Evolutionary conservation across 2,329 filamentous ascomycete genomes (phyloP).

Genomic region (Curvularia sp.): DNA sequence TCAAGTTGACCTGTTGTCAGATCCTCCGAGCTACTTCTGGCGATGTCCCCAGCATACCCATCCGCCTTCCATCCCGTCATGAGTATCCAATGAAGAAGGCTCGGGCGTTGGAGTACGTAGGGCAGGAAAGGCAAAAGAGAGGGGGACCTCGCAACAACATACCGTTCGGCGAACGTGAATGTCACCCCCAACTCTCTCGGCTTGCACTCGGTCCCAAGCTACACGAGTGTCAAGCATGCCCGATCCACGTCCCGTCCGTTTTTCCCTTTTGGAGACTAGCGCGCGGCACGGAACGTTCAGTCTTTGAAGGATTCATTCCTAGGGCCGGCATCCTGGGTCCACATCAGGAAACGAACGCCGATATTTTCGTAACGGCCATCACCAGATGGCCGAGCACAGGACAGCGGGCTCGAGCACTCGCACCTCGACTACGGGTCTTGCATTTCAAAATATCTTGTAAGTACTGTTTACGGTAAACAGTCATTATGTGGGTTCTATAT

Average conservation of each 20-base stretch:
- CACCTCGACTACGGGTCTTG: neutral
- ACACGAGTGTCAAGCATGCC: neutral
- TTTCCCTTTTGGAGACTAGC: neutral
- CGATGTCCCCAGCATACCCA: neutral
- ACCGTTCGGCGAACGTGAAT: neutral
- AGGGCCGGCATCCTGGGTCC: neutral
- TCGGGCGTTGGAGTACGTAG: neutral
- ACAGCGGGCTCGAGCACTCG: neutral
- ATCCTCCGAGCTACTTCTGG: constrained; percentile 1
- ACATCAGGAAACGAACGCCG: neutral
- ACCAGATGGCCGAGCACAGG: neutral
- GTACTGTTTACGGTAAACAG: neutral
- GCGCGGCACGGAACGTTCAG: constrained; percentile 11
- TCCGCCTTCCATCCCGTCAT: neutral
- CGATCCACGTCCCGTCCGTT: neutral
- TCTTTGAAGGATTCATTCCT: neutral
- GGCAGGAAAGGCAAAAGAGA: neutral
- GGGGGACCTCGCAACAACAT: neutral
- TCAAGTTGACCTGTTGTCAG: neutral
- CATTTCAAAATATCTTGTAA: neutral
- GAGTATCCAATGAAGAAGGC: neutral
- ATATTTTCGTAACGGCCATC: neutral
- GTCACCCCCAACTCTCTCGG: neutral
- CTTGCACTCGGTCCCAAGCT: neutral
- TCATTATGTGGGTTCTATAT: neutral